Evolutionary conservation across 495 filamentous ascomycete species (phyloP).

Genomic region (Xylaria longipes): DNA sequence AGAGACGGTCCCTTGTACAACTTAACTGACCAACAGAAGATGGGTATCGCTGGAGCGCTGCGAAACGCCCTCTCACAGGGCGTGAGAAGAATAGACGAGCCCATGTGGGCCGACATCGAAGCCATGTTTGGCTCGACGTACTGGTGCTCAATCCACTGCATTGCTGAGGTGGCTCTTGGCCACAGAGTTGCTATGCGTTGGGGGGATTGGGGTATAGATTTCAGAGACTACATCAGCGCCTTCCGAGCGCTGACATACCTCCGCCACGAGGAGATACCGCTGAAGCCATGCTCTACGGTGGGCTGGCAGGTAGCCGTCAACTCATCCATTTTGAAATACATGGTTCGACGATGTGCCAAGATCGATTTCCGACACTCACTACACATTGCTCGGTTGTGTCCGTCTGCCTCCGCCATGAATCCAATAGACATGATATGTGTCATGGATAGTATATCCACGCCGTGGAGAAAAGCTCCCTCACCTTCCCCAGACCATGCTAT

Average conservation of each 20-base stretch:
- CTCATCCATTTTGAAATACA: neutral
- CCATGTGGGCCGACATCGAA: neutral
- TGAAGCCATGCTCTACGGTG: neutral
- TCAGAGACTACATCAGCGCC: neutral
- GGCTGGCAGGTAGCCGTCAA: neutral
- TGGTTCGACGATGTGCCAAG: too few relatives aligned
- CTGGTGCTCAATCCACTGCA: neutral
- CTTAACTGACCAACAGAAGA: neutral
- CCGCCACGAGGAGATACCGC: neutral
- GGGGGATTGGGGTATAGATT: neutral
- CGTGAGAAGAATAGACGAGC: neutral
- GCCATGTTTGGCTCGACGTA: neutral
- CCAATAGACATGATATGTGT: neutral
- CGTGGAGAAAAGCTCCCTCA: too few relatives aligned
- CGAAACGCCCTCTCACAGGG: accelerated
- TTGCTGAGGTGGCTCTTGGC: neutral
- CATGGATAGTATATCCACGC: neutral
- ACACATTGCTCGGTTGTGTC: neutral
- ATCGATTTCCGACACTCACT: neutral
- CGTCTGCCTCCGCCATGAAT: neutral
- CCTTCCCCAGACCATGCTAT: neutral
- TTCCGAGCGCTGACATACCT: neutral
- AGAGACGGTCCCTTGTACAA: neutral
- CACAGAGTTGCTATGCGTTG: too few relatives aligned
- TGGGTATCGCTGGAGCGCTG: neutral